phyloP scores from a whole-genome alignment of 768 basidiomycete species.

The Galerina marginata region DNA sequence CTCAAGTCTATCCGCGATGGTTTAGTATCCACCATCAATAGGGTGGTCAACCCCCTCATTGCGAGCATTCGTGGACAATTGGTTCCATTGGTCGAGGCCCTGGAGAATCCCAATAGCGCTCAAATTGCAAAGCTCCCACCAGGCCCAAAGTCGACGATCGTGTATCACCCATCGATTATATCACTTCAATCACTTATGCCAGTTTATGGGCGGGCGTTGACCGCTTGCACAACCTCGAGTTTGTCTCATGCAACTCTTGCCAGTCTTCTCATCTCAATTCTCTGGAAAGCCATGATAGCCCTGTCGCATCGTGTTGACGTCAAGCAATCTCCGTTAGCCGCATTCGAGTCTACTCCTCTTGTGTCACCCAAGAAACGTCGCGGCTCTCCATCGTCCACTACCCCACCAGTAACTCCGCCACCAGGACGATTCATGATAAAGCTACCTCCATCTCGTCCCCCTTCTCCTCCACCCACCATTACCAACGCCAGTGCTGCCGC shows the following conservation, averaged over 20 bases:
- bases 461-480: conserved; percentile 54
- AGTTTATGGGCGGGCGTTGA: conserved; percentile 61
- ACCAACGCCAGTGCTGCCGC: conserved; percentile 49
- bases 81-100: conserved; percentile 61
- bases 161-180: conserved; percentile 64
- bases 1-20: conserved; percentile 73
- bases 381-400: conserved; percentile 38
- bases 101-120: conserved; percentile 53
- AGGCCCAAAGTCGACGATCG: conserved; percentile 35
- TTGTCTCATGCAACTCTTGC: conserved; percentile 67
- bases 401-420: conserved; percentile 62
- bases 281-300: conserved; percentile 79
- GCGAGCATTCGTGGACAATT: conserved; percentile 65
- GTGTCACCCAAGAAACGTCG: conserved; percentile 47
- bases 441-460: conserved; percentile 68
- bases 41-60: conserved; percentile 70
- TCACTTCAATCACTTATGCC: conserved; percentile 66
- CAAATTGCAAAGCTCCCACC: conserved; percentile 32
- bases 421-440: conserved; percentile 68
- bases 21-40: conserved; percentile 67
- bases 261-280: conserved; percentile 70
- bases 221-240: conserved; percentile 57
- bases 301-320: conserved; percentile 63
- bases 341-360: conserved; percentile 38
- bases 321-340: conserved; percentile 43